Conservation (phyloP, 2,329 filamentous ascomycete species). For the Colletotrichum higginsianum region DNA sequence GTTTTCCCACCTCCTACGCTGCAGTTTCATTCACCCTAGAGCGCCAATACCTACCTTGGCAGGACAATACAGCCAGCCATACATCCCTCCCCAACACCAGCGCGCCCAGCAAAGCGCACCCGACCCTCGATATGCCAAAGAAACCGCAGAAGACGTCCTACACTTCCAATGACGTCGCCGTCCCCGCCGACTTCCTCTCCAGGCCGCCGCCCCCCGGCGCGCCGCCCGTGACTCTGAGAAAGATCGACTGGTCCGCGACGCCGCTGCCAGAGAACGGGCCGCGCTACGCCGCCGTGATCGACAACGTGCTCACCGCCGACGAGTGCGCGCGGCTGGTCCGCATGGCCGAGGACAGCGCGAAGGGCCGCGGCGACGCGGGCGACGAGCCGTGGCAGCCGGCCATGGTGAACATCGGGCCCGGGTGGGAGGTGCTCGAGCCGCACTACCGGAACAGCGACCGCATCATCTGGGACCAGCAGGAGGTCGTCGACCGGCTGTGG, state of each 20-base stretch:
- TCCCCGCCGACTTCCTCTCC: slow-evolving; percentile 63
- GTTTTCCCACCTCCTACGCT: neutral
- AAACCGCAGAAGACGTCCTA: slow-evolving; percentile 46
- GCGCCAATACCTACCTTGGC: neutral
- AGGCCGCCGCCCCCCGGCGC: slow-evolving; percentile 52
- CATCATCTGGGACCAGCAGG: slow-evolving; percentile 80
- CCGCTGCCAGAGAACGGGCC: slow-evolving; percentile 66
- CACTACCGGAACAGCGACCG: slow-evolving; percentile 80
- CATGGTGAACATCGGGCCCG: slow-evolving; percentile 76
- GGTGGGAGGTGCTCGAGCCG: slow-evolving; percentile 69
- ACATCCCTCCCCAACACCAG: neutral
- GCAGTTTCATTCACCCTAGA: too few species aligned
- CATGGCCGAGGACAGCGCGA: slow-evolving; percentile 67
- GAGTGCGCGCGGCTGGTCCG: slow-evolving; percentile 73
- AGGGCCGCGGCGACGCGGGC: slow-evolving; percentile 53
- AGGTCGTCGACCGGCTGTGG: slow-evolving; percentile 75
- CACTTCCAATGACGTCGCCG: slow-evolving; percentile 50
- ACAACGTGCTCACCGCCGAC: slow-evolving; percentile 66
- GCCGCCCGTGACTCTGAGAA: slow-evolving; percentile 56
- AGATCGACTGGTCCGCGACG: slow-evolving; percentile 67
- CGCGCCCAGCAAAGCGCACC: neutral
- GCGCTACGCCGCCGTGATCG: slow-evolving; percentile 71
- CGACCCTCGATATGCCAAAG: neutral
- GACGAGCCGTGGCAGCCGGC: slow-evolving; percentile 74
- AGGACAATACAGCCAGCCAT: neutral